Evolutionary conservation across 2,329 filamentous ascomycete genomes (phyloP), one percentile per base, ranked within the genome.

Genomic region (Diaporthe citrichinensis): DNA sequence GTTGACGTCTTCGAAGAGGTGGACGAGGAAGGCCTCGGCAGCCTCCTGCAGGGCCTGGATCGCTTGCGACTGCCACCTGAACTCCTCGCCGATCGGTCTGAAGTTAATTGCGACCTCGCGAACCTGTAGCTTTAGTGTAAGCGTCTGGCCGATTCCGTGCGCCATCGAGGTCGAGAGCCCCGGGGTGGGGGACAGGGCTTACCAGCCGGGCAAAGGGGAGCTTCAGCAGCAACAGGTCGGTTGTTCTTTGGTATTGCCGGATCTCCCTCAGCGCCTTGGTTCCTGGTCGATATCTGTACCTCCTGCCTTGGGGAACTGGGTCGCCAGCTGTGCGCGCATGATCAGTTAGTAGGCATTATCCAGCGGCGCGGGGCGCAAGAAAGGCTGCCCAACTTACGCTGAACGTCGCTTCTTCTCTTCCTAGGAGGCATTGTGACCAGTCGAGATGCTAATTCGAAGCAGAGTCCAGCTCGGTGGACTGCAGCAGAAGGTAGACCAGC

Each of bases 1-100:
- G 86, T 98, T 98, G 78, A 95, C 95, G 85, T 98, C 95, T 84
- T 98, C 96, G 82, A 98, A 98, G n/a, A 98, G 88, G 82, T 98
- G 96, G 76, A 98, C 94, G 79, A 98, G 90, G 85, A 98, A 98
- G 7, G 96, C 96, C 87, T 98, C 96, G n/a, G 96, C 92, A 20
- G 96, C 95, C 88, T 98, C 96, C 86, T 98, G 96, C 3, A 98
- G 89, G 17, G 96, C 96, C 81, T 94, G 92, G 81, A 98, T 97
- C 71, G 97, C 96, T 81, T 98, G 96, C 72, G 94, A 97, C 87
- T 98, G 97, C 96, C 97, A 99, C 79, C 96, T 92, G 84, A 98
- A 92, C 77, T 94, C 93, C 74, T 92, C 88, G 76, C 91, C 91
- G 49, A 85, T 84, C 6, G 91, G 90, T 25, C 92, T 91, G 76